Conservation (phyloP, 2,329 filamentous ascomycete genomes). For the Fusarium mundagurra region DNA sequence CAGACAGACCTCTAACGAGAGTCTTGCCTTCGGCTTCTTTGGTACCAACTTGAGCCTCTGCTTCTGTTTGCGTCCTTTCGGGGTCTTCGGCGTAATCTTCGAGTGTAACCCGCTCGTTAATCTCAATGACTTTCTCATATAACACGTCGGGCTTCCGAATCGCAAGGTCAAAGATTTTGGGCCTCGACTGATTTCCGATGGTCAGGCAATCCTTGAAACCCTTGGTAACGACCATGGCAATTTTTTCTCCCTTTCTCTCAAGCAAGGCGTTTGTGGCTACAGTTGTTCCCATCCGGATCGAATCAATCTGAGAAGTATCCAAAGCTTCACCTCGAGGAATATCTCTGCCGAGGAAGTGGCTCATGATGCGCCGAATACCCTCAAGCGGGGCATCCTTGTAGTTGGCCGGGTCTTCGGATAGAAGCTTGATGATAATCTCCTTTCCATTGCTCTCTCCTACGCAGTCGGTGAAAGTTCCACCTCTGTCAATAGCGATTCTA, state of each 20-base stretch:
- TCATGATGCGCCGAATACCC: constrained; percentile 87
- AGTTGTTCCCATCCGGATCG: constrained; percentile 95
- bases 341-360: constrained; percentile 76
- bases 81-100: constrained; percentile 95
- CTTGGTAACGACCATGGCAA: constrained; percentile 86
- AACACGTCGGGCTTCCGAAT: constrained; percentile 89
- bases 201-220: constrained; percentile 89
- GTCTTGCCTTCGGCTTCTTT: constrained; percentile 61
- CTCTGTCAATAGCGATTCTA: constrained; percentile 80
- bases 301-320: constrained; percentile 85
- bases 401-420: constrained; percentile 90
- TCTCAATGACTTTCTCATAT: constrained; percentile 86
- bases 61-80: constrained; percentile 64
- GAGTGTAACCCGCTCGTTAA: constrained; percentile 89
- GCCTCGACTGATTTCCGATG: constrained; percentile 91
- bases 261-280: constrained; percentile 93
- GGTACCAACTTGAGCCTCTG: constrained; percentile 62
- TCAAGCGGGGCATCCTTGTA: constrained; percentile 92
- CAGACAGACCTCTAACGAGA: constrained; percentile 74
- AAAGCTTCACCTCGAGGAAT: constrained; percentile 83
- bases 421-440: constrained; percentile 85
- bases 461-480: constrained; percentile 93
- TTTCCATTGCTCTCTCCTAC: constrained; percentile 83
- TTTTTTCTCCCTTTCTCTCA: constrained; percentile 89
- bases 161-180: constrained; percentile 89